Percentiles rank a stretch among this genome's conserved stretches.
These are phyloP conservation scores for Daldinia sp. DNA, from an alignment of 2,329 filamentous ascomycete species.

Conservation along the genomic window DNA sequence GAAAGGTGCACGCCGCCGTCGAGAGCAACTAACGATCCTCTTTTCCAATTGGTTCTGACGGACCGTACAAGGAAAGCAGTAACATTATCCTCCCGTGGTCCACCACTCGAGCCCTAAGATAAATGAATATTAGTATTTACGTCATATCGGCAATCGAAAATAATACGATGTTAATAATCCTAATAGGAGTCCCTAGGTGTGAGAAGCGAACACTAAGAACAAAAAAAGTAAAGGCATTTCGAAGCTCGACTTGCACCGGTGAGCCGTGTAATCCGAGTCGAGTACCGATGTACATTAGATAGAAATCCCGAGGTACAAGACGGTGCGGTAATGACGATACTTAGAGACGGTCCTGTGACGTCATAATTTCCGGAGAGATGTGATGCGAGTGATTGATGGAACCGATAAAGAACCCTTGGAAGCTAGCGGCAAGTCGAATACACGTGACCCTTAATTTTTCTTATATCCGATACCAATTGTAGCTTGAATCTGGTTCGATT, in stretches of 20 bases:
- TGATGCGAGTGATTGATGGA: too few relatives aligned
- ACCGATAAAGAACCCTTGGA: conserved; percentile 33
- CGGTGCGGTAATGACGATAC: too few relatives aligned
- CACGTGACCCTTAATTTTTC: conserved; percentile 35
- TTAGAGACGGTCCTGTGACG: conserved; percentile 34
- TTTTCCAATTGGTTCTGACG: conserved; percentile 78
- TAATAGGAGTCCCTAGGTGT: background rate
- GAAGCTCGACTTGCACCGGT: background rate
- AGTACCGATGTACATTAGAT: background rate
- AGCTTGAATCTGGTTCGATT: conserved; percentile 12
- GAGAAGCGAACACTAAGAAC: background rate
- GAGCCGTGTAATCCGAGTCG: background rate
- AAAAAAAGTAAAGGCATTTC: background rate
- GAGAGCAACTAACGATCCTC: conserved; percentile 86
- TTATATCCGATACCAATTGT: background rate
- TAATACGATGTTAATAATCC: background rate
- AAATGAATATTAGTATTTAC: conserved; percentile 15
- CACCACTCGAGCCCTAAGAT: conserved; percentile 82
- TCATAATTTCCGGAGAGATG: conserved; percentile 22
- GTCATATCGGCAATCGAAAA: background rate
- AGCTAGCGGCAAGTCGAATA: conserved; percentile 22
- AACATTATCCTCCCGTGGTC: conserved; percentile 87
- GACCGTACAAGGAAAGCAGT: conserved; percentile 91
- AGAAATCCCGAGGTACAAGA: background rate
- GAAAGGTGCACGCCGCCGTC: conserved; percentile 92